Percentiles rank a stretch among this genome's conserved stretches.
These are phyloP conservation scores for Ananas comosus DNA, from an alignment of 176 grass and related monocot species.

Conservation along the genomic window DNA sequence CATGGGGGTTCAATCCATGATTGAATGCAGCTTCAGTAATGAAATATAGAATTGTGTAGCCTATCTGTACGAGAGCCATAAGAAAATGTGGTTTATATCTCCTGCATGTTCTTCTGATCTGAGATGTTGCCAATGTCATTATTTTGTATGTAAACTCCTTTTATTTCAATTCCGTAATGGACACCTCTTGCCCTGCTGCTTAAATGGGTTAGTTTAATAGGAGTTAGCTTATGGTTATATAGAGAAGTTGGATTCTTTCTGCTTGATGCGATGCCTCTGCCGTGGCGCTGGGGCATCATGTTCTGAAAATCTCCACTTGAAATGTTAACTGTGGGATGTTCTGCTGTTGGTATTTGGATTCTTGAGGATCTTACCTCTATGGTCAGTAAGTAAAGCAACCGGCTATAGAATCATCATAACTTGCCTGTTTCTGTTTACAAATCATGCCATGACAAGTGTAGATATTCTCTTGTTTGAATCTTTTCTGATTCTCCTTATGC, in stretches of 20 bases:
- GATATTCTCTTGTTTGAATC: too few species aligned
- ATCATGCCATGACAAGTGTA: too few species aligned
- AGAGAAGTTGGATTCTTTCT: too few species aligned
- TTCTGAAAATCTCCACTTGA: neutral
- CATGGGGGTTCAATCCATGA: constrained; percentile 55
- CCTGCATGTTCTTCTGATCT: constrained; percentile 11
- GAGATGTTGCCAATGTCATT: neutral
- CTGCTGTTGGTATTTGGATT: neutral
- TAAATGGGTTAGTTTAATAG: neutral
- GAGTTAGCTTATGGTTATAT: too few species aligned
- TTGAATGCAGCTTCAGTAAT: constrained; percentile 73
- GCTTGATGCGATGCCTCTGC: too few species aligned
- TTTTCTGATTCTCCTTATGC: too few species aligned
- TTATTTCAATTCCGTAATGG: too few species aligned
- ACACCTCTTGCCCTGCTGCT: neutral
- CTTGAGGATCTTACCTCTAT: too few species aligned
- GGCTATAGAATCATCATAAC: too few species aligned
- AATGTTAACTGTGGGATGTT: neutral
- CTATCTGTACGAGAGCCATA: constrained; percentile 60
- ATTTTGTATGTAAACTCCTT: neutral
- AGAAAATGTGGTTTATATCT: constrained; percentile 55
- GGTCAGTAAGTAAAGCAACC: too few species aligned
- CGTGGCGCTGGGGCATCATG: neutral
- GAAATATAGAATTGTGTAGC: constrained; percentile 92
- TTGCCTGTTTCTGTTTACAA: too few species aligned